These are phyloP conservation scores for Pichia sporocuriosa DNA, from an alignment of 805 yeast genomes.

Conservation along the genomic window DNA sequence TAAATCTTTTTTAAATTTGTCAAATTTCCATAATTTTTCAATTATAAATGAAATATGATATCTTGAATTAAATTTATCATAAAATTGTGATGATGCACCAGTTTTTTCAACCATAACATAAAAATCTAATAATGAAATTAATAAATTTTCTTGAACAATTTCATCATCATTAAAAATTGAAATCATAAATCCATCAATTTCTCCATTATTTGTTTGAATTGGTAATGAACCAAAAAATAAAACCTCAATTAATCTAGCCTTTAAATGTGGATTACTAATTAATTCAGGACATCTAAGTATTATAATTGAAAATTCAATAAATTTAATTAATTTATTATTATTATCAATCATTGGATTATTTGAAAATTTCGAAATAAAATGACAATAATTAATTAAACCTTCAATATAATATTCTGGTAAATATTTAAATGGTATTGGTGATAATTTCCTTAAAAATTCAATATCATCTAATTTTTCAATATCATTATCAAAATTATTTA, in stretches of 20 bases:
- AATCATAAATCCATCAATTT: slow-evolving; percentile 66
- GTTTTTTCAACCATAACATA: slow-evolving; percentile 95
- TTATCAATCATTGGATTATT: slow-evolving; percentile 52
- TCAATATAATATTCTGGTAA: slow-evolving; percentile 84
- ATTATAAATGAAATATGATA: slow-evolving; percentile 78
- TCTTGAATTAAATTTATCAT: slow-evolving; percentile 90
- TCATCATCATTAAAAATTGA: slow-evolving; percentile 57
- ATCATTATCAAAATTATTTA: slow-evolving; percentile 52
- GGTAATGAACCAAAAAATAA: slow-evolving; percentile 69
- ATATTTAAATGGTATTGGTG: slow-evolving; percentile 73
- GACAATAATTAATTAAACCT: slow-evolving; percentile 67
- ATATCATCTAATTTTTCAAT: slow-evolving; percentile 68
- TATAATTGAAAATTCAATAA: slow-evolving; percentile 67
- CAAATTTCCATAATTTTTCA: slow-evolving; percentile 76
- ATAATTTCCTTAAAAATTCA: slow-evolving; percentile 56
- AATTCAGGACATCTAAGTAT: slow-evolving; percentile 79
- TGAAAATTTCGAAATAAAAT: slow-evolving; percentile 50
- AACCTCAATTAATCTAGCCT: slow-evolving; percentile 75
- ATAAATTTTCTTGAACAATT: slow-evolving; percentile 54
- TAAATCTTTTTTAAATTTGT: slow-evolving; percentile 61
- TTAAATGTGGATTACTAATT: slow-evolving; percentile 88
- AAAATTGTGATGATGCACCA: slow-evolving; percentile 90
- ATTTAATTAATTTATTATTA: slow-evolving; percentile 43
- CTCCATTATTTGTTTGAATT: slow-evolving; percentile 34
- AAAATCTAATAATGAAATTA: slow-evolving; percentile 80